phyloP scores from a whole-genome alignment of 192 early-diverging fungal species.

The Coemansia sp. region DNA sequence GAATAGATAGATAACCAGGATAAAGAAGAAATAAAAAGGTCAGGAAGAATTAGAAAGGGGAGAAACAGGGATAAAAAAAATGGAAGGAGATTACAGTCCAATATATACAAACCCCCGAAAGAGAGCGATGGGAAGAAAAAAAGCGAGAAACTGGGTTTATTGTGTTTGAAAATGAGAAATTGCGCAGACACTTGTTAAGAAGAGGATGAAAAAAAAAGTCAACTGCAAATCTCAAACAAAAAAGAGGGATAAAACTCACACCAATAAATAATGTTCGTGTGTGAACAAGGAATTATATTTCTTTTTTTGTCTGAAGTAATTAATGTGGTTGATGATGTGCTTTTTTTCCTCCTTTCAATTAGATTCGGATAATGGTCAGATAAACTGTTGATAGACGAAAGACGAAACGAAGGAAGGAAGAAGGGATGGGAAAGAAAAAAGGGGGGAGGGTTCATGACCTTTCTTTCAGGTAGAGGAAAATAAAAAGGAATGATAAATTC shows the following conservation, averaged over 20 bases:
- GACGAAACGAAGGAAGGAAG: too few relatives aligned
- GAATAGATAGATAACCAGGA: not conserved
- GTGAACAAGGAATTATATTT: too few relatives aligned
- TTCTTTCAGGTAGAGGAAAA: too few relatives aligned
- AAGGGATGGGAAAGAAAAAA: too few relatives aligned
- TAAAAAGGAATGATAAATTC: too few relatives aligned
- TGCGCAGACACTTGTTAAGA: not conserved
- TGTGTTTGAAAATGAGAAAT: not conserved
- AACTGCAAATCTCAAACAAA: not conserved
- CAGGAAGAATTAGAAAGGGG: not conserved
- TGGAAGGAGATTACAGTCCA: not conserved
- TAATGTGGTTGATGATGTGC: not conserved
- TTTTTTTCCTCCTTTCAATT: not conserved
- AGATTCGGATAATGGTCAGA: not conserved
- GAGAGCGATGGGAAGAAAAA: not conserved
- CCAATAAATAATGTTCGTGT: not conserved
- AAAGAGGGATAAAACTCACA: not conserved
- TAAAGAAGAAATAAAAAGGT: not conserved
- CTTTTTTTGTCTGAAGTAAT: too few relatives aligned
- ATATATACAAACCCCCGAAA: not conserved
- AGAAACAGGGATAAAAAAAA: not conserved
- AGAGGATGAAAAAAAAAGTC: conserved; percentile 4
- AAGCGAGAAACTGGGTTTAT: not conserved
- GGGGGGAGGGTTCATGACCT: too few relatives aligned
- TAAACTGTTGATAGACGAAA: too few relatives aligned